Percentiles rank a stretch among this genome's conserved stretches.
Evolutionary conservation across 129 eudicot species (phyloP).

Genomic region (Artemisia tridentata): DNA sequence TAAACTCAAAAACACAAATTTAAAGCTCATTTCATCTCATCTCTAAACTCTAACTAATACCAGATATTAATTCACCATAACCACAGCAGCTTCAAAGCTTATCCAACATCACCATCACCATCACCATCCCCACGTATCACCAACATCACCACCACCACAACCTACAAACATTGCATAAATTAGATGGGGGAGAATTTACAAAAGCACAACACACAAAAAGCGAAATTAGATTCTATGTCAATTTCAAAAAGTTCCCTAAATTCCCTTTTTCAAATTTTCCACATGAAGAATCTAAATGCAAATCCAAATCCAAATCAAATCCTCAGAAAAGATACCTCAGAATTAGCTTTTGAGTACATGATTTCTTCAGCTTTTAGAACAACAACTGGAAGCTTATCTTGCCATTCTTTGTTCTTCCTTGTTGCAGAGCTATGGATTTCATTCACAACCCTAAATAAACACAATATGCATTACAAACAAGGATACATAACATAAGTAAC

Average conservation of each 20-base stretch:
- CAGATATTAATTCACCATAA: too few species aligned
- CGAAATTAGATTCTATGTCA: conserved; percentile 26
- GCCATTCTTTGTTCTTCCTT: conserved; percentile 95
- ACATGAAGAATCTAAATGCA: conserved; percentile 26
- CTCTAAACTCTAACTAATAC: too few species aligned
- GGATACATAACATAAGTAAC: neutral
- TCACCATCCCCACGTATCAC: too few species aligned
- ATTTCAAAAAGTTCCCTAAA: conserved; percentile 25
- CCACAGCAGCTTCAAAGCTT: too few species aligned
- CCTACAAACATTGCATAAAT: too few species aligned
- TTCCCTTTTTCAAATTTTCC: conserved; percentile 29
- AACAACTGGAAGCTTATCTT: conserved; percentile 89
- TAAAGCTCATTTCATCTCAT: too few species aligned
- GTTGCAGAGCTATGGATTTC: conserved; percentile 73
- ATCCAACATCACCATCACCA: too few species aligned
- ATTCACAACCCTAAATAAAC: conserved; percentile 65
- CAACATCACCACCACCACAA: too few species aligned
- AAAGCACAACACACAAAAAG: conserved; percentile 13
- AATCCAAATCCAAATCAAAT: conserved; percentile 23
- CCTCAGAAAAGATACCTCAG: conserved; percentile 55
- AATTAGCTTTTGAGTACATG: conserved; percentile 94
- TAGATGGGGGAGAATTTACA: conserved; percentile 19
- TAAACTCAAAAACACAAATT: too few species aligned
- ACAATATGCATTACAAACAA: conserved; percentile 9
- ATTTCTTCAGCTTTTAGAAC: conserved; percentile 96